These are phyloP conservation scores for Alopecurus myosuroides DNA, from an alignment of 176 grass and related monocot species.

Conservation along the genomic window DNA sequence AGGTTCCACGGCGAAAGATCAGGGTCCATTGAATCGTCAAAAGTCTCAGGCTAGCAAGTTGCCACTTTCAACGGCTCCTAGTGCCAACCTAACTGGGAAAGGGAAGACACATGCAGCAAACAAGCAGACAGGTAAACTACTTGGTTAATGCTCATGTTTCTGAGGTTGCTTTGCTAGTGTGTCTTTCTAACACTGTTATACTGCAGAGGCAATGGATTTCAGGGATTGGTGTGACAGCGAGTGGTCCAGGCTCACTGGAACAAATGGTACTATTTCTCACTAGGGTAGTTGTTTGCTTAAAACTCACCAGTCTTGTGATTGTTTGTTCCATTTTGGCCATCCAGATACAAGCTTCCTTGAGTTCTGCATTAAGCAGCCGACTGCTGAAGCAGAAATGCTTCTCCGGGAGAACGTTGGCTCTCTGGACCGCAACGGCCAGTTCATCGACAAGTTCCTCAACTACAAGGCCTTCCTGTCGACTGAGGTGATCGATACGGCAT, in stretches of 20 bases:
- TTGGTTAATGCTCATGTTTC: constrained; percentile 3
- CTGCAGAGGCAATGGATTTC: constrained; percentile 95
- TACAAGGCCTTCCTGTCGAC: constrained; percentile 84
- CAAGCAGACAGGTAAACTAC: constrained; percentile 63
- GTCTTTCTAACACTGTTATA: constrained; percentile 27
- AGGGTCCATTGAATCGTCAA: constrained; percentile 45
- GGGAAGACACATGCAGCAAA: constrained; percentile 44
- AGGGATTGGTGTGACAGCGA: constrained; percentile 77
- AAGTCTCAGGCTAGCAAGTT: constrained; percentile 46
- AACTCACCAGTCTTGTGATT: constrained; percentile 15
- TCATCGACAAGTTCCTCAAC: constrained; percentile 92
- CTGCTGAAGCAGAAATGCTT: constrained; percentile 61
- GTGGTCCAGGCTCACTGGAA: constrained; percentile 85
- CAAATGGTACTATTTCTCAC: constrained; percentile 55
- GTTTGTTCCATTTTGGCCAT: not conserved
- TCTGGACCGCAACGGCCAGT: constrained; percentile 64
- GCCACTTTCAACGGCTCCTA: constrained; percentile 31
- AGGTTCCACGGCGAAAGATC: constrained; percentile 45
- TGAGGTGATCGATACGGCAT: constrained; percentile 80
- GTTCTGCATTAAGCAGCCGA: constrained; percentile 87
- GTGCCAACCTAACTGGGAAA: constrained; percentile 42
- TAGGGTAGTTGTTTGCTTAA: not conserved
- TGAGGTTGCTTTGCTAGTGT: not conserved
- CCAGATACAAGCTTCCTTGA: constrained; percentile 91
- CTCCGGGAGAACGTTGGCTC: constrained; percentile 79